phyloP scores from a whole-genome alignment of 345 rosid genomes.

The Rhodamnia argentea region DNA sequence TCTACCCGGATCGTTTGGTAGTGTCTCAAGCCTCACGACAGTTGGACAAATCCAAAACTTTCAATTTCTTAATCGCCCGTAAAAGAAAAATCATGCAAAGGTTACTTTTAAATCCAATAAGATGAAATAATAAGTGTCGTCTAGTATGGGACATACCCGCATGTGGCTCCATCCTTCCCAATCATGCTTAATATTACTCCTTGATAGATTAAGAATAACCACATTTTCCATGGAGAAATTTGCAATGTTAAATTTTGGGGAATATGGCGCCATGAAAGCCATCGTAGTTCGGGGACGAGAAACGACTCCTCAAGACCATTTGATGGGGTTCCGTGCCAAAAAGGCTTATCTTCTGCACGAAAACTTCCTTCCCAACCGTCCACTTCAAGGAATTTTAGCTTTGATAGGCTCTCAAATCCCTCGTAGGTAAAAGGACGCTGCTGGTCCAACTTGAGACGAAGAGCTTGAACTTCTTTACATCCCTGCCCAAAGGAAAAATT shows the following conservation, averaged over 20 bases:
- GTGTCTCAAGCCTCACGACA: rapidly evolving
- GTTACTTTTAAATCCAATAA: background rate
- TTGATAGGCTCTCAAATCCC: too few species aligned
- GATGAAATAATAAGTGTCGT: background rate
- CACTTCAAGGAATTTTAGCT: too few species aligned
- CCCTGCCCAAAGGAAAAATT: too few species aligned
- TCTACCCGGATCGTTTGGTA: background rate
- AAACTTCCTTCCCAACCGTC: too few species aligned
- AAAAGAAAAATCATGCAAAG: background rate
- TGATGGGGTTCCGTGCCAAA: background rate
- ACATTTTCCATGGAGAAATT: too few species aligned
- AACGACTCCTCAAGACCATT: too few species aligned
- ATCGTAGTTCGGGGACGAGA: background rate
- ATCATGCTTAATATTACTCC: background rate
- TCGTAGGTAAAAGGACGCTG: too few species aligned
- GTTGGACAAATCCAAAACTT: too few species aligned
- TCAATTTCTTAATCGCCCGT: background rate
- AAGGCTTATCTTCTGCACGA: background rate
- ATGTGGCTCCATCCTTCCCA: background rate
- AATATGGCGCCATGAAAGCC: background rate
- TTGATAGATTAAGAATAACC: background rate
- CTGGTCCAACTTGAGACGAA: too few species aligned
- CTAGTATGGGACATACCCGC: background rate
- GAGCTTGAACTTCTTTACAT: too few species aligned
- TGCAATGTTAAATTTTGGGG: background rate